Evolutionary conservation across 2,329 filamentous ascomycete species (phyloP).

Genomic region (Phaeosphaeria sp.): DNA sequence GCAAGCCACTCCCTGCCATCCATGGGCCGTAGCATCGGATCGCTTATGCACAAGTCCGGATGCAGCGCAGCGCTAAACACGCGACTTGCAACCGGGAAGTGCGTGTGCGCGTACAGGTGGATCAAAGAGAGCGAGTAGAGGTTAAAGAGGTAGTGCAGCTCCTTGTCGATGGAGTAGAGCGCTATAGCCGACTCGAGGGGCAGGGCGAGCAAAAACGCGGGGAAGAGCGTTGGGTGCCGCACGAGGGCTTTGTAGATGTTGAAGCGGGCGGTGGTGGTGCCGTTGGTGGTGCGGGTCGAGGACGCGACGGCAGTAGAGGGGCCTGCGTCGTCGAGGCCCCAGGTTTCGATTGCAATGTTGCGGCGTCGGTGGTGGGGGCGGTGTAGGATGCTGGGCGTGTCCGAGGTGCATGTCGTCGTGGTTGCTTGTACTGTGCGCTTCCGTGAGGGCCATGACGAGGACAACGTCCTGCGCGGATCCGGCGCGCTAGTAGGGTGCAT

Average conservation of each 20-base stretch:
- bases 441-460: neutral
- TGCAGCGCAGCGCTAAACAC: constrained; percentile 70
- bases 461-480: too few species aligned
- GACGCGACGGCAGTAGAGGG: too few species aligned
- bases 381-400: constrained; percentile 26
- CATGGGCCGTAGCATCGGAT: constrained; percentile 62
- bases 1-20: constrained; percentile 41
- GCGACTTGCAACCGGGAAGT: constrained; percentile 61
- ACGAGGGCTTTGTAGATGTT: constrained; percentile 45
- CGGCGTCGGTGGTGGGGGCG: constrained; percentile 29
- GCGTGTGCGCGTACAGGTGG: constrained; percentile 59
- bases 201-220: constrained; percentile 39
- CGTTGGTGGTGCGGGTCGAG: neutral
- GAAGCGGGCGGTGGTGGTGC: constrained; percentile 18
- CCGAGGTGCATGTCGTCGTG: too few species aligned
- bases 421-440: constrained; percentile 30
- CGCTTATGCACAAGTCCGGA: constrained; percentile 61
- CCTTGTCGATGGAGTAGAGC: constrained; percentile 49
- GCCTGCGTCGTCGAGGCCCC: constrained; percentile 19
- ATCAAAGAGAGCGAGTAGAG: constrained; percentile 65
- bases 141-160: constrained; percentile 47
- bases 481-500: too few species aligned
- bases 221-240: constrained; percentile 45
- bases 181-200: constrained; percentile 27
- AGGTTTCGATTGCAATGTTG: constrained; percentile 27